Evolutionary conservation across 2,329 filamentous ascomycete species (phyloP), one percentile per base, ranked within the genome.

Genomic region (Aspergillus awamori): DNA sequence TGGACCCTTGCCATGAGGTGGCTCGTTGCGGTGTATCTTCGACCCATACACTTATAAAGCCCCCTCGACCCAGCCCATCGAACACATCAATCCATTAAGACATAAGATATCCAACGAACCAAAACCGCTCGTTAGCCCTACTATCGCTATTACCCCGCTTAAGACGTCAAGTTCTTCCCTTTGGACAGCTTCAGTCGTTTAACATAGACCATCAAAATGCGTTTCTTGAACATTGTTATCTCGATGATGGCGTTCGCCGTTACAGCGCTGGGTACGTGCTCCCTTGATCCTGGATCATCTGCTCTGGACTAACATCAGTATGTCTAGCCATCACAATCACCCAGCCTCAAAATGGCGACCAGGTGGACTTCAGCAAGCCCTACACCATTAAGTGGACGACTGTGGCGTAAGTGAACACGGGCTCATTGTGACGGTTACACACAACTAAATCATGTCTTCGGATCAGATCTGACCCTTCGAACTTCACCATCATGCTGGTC

Each of bases 401-500:
- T 5, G 77, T 80, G 33, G 60, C 63, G 76, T 78, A 59, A 58
- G 70, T 65, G 53, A 1, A 3, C 13, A 17, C 5, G 4, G n/a
- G 33, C 4, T 26, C 49, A 2, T 17, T 13, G 17, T 13, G 17
- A 39, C 28, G 20, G 22, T 22, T 17, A 13, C 11, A 38, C n/a
- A 15, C 38, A n/a, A 8, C 48, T 17, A 47, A 28, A 47, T n/a
- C 39, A 57, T 38, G 15, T 26, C 24, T 51, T 15, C 17, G 26
- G 8, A 33, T 15, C 51, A 79, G 77, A 52, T 76, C 77, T 45
- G 80, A 82, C 58, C 76, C 79, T 0, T 54, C 68, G 3, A 70
- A 70, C 6, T 76, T 81, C 66, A 70, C 73, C 59, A 76, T 82
- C 65, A 68, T 76, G 45, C 69, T 81, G n/a, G 76, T 79, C 67